Base-by-base conservation (phyloP, 2,329 filamentous ascomycete species). In the Bipolaris sorokiniana region DNA sequence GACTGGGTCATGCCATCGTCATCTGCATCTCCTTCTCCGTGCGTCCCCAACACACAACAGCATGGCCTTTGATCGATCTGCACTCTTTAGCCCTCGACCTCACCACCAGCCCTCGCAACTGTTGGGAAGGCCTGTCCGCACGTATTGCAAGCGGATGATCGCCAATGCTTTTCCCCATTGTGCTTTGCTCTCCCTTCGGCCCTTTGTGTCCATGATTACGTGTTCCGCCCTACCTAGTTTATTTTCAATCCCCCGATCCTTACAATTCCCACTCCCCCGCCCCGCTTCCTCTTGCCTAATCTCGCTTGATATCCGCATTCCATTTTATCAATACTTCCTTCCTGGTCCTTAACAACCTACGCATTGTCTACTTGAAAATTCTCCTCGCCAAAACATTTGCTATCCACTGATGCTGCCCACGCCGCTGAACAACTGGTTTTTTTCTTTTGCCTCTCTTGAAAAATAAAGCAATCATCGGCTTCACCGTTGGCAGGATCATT, bases 11-110 rank as follows among this genome's bases (percentile, higher is more conserved):
- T 3, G 22, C 20, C 11, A 26, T 49, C 44, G 55, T 57, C 62
- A 57, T 36, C 47, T 37, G 48, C 33, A 28, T 28, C 41, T 16
- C 54, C 47, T 34, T 59, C 46, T 44, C 50, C 46, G 36, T 59
- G 63, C 61, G 48, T 63, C 63, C 28, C 59, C 63, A 63, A 63
- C 61, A 63, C 42, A 51, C 56, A 23, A 31, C 40, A 31, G 22
- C 16, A 16, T 38, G 26, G 16, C 47, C 38, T 44, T 45, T 28
- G 52, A 59, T 61, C 34, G 47, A 55, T 55, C 52, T 40, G 40
- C 38, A 38, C 38, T 13, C 10, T 31, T 54, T 45, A 49, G 51
- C 51, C 48, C 51, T 37, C 26, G 28, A 49, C 38, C 33, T 47
- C 31, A 47, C 42, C 28, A 31, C 10, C 28, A 31, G 28, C 28